A percentile compares a stretch with the other conserved stretches of the same genome.
Conservation (phyloP, 2,329 filamentous ascomycete species). For the Coniochaeta pulveracea region DNA sequence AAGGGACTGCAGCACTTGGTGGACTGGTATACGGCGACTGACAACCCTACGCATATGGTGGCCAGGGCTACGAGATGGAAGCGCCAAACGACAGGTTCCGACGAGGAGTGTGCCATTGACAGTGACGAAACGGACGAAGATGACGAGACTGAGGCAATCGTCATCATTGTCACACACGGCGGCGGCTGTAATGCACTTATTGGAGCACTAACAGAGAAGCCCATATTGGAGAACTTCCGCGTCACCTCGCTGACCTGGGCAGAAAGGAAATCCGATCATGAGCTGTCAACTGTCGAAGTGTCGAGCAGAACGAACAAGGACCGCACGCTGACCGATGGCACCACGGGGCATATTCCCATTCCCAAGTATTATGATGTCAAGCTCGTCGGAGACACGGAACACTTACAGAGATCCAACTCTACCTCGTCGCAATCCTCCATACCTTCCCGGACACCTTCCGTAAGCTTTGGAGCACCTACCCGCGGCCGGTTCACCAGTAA, state of each 20-base stretch:
- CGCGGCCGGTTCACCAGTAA: conserved; percentile 30
- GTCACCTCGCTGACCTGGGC: conserved; percentile 91
- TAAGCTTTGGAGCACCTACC: conserved; percentile 11
- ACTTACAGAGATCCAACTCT: conserved; percentile 39
- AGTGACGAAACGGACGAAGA: conserved; percentile 30
- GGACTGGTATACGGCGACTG: conserved; percentile 63
- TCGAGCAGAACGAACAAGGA: conserved; percentile 3
- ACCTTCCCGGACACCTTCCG: background rate
- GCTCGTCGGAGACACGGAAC: conserved; percentile 63
- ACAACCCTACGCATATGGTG: conserved; percentile 38
- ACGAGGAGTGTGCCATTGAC: conserved; percentile 19
- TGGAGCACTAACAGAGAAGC: conserved; percentile 81
- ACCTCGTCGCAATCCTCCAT: conserved; percentile 16
- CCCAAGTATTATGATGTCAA: conserved; percentile 62
- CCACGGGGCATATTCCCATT: conserved; percentile 26
- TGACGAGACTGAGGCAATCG: conserved; percentile 60
- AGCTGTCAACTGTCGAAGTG: conserved; percentile 13
- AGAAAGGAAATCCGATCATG: conserved; percentile 40
- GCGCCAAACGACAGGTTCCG: conserved; percentile 16
- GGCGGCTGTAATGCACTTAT: conserved; percentile 94
- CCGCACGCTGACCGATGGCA: no score
- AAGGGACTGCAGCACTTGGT: conserved; percentile 68
- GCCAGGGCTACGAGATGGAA: conserved; percentile 25
- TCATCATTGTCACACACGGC: conserved; percentile 86
- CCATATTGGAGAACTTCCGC: conserved; percentile 79